Base-by-base conservation (phyloP, 139 green algal genomes). In the Chlorella sorokiniana region DNA sequence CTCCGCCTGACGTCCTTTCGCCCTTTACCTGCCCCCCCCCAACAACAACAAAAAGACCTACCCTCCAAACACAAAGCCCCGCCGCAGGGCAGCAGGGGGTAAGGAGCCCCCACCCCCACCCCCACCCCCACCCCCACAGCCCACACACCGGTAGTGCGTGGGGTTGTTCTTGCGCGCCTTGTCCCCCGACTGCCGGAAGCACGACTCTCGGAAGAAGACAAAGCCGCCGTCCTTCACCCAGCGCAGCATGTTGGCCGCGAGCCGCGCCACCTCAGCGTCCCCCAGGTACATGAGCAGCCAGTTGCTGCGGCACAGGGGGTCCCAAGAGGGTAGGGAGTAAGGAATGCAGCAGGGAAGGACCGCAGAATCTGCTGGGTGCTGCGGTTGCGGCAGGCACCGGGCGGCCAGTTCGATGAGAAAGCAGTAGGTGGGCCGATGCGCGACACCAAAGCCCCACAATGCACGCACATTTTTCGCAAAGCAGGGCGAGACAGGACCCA, bases 251-350 rank as follows among this genome's bases (percentile, higher is more conserved):
- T 89, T 88, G 27, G 41, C 25, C 9, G 90, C 89, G 69, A 97
- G 86, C 37, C 84, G 86, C 78, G 82, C 37, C n/a, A 97, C 91
- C 82, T 98, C 94, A 0, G 75, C 77, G 45, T 98, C 93, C 0
- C 63, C 83, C 11, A 98, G 92, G 79, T 98, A 98, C 94, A 98
- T 98, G 22, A 98, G 88, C 71, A 98, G 91, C 94, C 94, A 98
- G 88, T 98, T 98, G 84, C 90, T 77, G 70, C 70, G 33, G 48
- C 14, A 16, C 48, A 59, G 48, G 48, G 48, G 48, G 14, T 11
- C 14, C 16, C 9, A 25, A 0, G 9, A 11, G 27, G 40, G 40
- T 22, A 23, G 40, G 23, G 25, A 22, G 4, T 29, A 10, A 8
- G 40, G 35, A 6, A 23, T 29, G 67, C 7, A 37, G 22, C 20